phyloP scores from a whole-genome alignment of 192 early-diverging fungal genomes.

The Backusella sp. region DNA sequence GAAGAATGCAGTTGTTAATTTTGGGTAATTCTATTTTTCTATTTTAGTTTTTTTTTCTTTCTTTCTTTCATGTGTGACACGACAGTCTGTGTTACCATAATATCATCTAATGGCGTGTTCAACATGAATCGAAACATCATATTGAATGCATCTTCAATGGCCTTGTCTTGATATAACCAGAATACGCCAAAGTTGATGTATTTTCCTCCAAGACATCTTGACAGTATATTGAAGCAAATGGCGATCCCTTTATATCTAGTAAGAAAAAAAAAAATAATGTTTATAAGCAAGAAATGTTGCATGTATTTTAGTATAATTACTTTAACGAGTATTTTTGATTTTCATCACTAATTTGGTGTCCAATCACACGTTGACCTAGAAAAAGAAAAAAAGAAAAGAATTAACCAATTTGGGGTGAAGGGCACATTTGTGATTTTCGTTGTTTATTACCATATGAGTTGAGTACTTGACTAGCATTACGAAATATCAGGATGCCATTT shows the following conservation, averaged over 20 bases:
- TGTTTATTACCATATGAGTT: slow-evolving; percentile 49
- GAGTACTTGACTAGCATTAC: slow-evolving; percentile 72
- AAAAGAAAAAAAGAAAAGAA: background rate
- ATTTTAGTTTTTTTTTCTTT: background rate
- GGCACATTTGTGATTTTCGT: background rate
- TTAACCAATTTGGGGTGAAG: background rate
- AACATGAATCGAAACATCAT: slow-evolving; percentile 67
- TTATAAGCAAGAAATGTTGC: background rate
- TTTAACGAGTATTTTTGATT: slow-evolving; percentile 20
- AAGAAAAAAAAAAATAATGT: background rate
- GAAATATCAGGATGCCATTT: slow-evolving; percentile 86
- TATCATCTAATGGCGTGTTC: slow-evolving; percentile 69
- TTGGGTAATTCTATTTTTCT: slow-evolving; percentile 55
- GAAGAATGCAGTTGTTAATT: slow-evolving; percentile 58
- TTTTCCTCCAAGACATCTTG: slow-evolving; percentile 66
- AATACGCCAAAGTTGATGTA: slow-evolving; percentile 93
- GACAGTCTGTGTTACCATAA: slow-evolving; percentile 48
- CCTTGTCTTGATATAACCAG: slow-evolving; percentile 79
- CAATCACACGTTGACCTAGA: slow-evolving; percentile 9
- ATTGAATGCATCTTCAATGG: slow-evolving; percentile 62
- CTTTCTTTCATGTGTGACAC: background rate
- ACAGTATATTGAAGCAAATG: slow-evolving; percentile 72
- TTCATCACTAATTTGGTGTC: background rate
- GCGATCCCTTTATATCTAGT: slow-evolving; percentile 73
- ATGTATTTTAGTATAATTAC: background rate